Conservation (phyloP, 1,284 basidiomycete species). For the Termitomyces sp. region DNA sequence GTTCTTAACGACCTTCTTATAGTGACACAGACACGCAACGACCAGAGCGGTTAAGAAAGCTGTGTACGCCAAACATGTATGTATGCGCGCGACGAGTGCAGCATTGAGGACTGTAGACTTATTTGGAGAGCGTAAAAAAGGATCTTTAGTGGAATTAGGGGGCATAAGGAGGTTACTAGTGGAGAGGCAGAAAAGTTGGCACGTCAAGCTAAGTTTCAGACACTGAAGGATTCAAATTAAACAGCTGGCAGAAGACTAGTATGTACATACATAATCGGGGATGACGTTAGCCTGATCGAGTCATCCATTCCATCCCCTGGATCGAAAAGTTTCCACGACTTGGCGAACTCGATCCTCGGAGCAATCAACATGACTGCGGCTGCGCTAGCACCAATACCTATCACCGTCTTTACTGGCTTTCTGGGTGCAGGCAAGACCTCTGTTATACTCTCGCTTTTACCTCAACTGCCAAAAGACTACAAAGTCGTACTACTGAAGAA, state of each 20-base stretch:
- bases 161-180: conserved; percentile 4
- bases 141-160: background rate
- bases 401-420: conserved; percentile 86
- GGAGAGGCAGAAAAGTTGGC: background rate
- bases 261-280: background rate
- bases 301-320: too few relatives aligned
- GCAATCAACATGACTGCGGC: background rate
- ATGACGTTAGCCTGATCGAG: conserved; percentile 11
- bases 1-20: conserved; percentile 87
- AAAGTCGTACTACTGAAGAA: conserved; percentile 86
- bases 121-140: background rate
- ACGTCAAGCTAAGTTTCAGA: background rate
- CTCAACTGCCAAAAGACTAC: conserved; percentile 76
- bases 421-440: conserved; percentile 71
- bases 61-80: conserved; percentile 65
- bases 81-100: conserved; percentile 50
- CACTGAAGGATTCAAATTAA: too few relatives aligned
- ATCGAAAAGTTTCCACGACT: background rate
- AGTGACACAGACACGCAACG: conserved; percentile 71
- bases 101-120: conserved; percentile 36
- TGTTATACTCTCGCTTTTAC: conserved; percentile 79
- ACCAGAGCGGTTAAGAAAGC: conserved; percentile 73
- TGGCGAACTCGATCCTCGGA: too few relatives aligned
- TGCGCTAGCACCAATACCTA: conserved; percentile 46
- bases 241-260: too few relatives aligned